phyloP scores from a whole-genome alignment of 179 eudicot species.

The Heliamphora pulchella region DNA sequence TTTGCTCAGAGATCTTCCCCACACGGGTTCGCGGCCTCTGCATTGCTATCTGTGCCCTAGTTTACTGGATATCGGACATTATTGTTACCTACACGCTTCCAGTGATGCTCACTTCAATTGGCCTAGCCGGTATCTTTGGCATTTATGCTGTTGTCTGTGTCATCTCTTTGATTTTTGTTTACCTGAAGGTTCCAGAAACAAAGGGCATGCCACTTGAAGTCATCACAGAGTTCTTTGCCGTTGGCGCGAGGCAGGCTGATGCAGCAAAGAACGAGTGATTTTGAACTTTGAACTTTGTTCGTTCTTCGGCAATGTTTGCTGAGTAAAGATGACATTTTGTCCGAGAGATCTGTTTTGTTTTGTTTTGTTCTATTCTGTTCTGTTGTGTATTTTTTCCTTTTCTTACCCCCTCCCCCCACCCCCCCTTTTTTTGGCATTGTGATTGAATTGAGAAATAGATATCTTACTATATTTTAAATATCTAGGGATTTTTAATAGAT shows the following conservation, averaged over 20 bases:
- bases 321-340: conserved; percentile 2
- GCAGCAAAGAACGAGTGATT: conserved; percentile 27
- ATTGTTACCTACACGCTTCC: conserved; percentile 76
- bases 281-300: not conserved
- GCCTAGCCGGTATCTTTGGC: conserved; percentile 61
- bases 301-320: not conserved
- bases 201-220: conserved; percentile 92
- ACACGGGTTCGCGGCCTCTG: conserved; percentile 75
- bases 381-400: no score
- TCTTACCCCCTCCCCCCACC: no score
- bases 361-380: no score
- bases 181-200: conserved; percentile 82
- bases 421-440: not conserved
- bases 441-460: conserved; percentile 6
- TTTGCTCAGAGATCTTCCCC: conserved; percentile 81
- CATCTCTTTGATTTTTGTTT: conserved; percentile 62
- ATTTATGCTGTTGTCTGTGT: conserved; percentile 64
- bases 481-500: no score
- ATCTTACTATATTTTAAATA: not conserved
- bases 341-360: not conserved
- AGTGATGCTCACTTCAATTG: conserved; percentile 55
- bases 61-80: conserved; percentile 69
- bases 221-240: conserved; percentile 69
- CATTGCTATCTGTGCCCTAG: conserved; percentile 74
- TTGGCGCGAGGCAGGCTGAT: conserved; percentile 41